Evolutionary conservation across 495 filamentous ascomycete species (phyloP).

Genomic region (Xylaria bambusicola): DNA sequence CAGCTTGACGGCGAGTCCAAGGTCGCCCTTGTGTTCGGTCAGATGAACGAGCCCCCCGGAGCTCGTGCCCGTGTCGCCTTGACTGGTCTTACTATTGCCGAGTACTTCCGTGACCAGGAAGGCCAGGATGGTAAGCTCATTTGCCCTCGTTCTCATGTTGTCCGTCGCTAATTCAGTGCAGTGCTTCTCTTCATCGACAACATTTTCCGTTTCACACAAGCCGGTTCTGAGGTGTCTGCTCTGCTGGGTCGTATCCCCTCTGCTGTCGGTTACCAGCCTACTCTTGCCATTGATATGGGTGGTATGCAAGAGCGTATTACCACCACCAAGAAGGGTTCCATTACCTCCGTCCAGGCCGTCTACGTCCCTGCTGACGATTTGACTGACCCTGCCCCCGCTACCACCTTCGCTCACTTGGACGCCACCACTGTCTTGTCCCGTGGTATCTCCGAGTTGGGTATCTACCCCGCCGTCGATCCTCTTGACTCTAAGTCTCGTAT

Average conservation of each 20-base stretch:
- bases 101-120: constrained; percentile 98
- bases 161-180: constrained; percentile 29
- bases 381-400: constrained; percentile 99
- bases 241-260: constrained; percentile 99
- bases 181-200: constrained; percentile 99
- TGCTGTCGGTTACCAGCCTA: constrained; percentile 99
- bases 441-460: constrained; percentile 99
- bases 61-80: constrained; percentile 99
- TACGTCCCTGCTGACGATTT: constrained; percentile 99
- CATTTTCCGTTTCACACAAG: constrained; percentile 99
- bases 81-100: constrained; percentile 85
- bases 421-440: constrained; percentile 99
- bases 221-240: constrained; percentile 99
- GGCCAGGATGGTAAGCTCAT: constrained; percentile 80
- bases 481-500: constrained; percentile 99
- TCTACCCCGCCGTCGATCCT: constrained; percentile 99
- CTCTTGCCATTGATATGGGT: constrained; percentile 99
- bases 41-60: constrained; percentile 99
- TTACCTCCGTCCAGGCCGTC: constrained; percentile 99
- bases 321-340: constrained; percentile 98
- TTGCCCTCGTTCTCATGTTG: neutral
- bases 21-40: constrained; percentile 98
- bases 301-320: constrained; percentile 99
- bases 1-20: constrained; percentile 98
- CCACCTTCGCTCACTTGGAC: constrained; percentile 99